Evolutionary conservation across 192 early-diverging fungal species (phyloP).

Genomic region (Chytriomyces hyalinus): DNA sequence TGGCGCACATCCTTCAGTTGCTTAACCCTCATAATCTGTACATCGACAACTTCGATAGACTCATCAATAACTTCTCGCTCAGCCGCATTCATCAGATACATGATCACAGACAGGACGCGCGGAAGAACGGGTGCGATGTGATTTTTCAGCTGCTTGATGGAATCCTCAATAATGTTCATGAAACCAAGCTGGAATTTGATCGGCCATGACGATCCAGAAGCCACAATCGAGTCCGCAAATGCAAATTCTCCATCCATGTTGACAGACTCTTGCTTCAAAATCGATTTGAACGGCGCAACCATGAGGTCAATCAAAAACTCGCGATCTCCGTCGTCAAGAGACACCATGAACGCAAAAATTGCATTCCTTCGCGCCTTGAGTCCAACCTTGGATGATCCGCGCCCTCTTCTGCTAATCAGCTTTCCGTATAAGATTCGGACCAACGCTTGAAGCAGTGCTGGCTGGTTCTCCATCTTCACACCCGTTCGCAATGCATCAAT

Average conservation of each 20-base stretch:
- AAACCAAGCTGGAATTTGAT: conserved; percentile 80
- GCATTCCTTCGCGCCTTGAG: conserved; percentile 77
- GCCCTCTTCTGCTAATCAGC: conserved; percentile 78
- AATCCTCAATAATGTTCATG: conserved; percentile 77
- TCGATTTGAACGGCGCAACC: conserved; percentile 72
- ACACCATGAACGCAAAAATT: conserved; percentile 82
- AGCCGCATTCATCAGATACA: conserved; percentile 74
- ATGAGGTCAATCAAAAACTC: conserved; percentile 79
- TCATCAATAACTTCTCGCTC: conserved; percentile 49
- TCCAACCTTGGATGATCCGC: conserved; percentile 70
- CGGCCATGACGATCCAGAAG: conserved; percentile 8
- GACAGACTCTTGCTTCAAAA: conserved; percentile 1
- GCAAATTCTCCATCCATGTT: not conserved
- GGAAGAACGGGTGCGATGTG: conserved; percentile 75
- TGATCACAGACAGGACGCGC: conserved; percentile 71
- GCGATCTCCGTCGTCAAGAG: conserved; percentile 68
- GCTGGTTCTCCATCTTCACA: conserved; percentile 72
- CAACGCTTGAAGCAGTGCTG: conserved; percentile 74
- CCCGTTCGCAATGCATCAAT: conserved; percentile 55
- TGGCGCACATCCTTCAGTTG: conserved; percentile 71
- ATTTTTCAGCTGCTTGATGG: conserved; percentile 81
- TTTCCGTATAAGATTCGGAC: conserved; percentile 91
- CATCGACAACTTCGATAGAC: conserved; percentile 26
- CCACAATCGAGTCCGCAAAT: not conserved
- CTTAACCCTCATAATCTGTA: conserved; percentile 36